Evolutionary conservation across 345 rosid species (phyloP), one percentile per base, ranked within the genome.

Genomic region (Litchi chinensis): DNA sequence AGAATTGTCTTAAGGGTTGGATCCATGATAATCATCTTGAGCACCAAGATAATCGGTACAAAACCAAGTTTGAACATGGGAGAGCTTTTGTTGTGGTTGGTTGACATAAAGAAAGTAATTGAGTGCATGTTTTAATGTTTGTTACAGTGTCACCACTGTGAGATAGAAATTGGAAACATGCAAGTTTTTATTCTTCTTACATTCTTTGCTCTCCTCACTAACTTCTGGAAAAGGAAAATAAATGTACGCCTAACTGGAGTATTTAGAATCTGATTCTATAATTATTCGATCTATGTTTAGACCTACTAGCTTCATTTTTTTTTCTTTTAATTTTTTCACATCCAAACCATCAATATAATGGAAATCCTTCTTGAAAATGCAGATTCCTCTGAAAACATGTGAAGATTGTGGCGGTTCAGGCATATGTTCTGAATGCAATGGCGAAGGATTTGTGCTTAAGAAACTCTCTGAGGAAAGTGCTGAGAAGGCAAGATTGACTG

Each of bases 401-500:
- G 93, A 90, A 83, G 89, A 80, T 68, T 95, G 98, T 71, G 79
- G 83, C 57, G 98, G 98, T 80, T 87, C 97, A 7, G 99, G 99
- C 66, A 86, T 93, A 68, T 95, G 98, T 80, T 39, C 98, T 2
- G 93, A 91, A 82, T 93, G 99, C 85, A 95, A 85, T 24, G 99
- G 99, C 2, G 98, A 95, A 87, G 97, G 96, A 26, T 92, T 95
- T 77, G 96, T 93, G 26, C 76, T 93, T 48, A 93, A 91, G 89
- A 92, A 87, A 86, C 85, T 87, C 63, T 88, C 97, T 3, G 92
- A 95, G 9, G 88, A 79, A 83, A 88, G 76, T 80, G 96, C 97
- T 3, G 97, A 89, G 85, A 88, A 77, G 87, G 96, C 97, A 19
- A 89, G 98, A 81, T 19, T 91, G 82, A 86, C 87, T 8, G 92